phyloP scores from a whole-genome alignment of 106 monocot genomes.

The Chionographis japonica region DNA sequence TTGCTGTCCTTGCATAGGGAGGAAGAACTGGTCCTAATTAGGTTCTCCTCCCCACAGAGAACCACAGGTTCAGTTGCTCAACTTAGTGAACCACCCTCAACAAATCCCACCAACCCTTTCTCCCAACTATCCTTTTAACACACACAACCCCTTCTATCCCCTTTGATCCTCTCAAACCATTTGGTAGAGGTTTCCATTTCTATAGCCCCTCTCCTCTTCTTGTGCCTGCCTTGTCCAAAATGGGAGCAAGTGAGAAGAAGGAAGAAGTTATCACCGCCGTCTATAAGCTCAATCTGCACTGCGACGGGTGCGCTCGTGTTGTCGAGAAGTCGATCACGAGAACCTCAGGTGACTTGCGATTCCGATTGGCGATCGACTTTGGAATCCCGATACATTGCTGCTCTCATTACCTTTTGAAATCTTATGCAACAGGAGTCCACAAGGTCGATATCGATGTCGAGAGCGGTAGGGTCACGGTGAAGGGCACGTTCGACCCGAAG shows the following conservation, averaged over 20 bases:
- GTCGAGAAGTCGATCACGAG: conserved; percentile 41
- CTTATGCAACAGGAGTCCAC: conserved; percentile 39
- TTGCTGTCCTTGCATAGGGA: not conserved
- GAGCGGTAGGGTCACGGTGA: conserved; percentile 53
- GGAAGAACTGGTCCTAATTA: conserved; percentile 1
- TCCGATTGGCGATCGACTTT: not conserved
- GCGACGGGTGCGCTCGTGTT: conserved; percentile 41
- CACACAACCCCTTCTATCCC: not conserved
- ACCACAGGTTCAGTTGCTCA: conserved; percentile 12
- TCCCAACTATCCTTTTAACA: not conserved
- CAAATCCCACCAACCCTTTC: conserved; percentile 31
- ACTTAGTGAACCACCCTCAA: conserved; percentile 49
- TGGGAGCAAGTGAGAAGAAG: conserved; percentile 32
- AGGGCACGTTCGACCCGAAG: conserved; percentile 52
- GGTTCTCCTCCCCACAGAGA: not conserved
- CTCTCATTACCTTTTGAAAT: not conserved
- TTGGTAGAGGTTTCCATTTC: not conserved
- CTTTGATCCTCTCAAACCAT: not conserved
- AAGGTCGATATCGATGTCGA: conserved; percentile 60
- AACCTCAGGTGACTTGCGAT: conserved; percentile 18
- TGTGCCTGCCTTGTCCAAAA: not conserved
- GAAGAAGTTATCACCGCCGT: conserved; percentile 53
- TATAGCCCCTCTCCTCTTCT: not conserved
- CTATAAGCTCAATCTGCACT: conserved; percentile 77
- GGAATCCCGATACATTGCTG: not conserved